Evolutionary conservation across 2,329 filamentous ascomycete species (phyloP).

Genomic region (Pezicula rhizophila): DNA sequence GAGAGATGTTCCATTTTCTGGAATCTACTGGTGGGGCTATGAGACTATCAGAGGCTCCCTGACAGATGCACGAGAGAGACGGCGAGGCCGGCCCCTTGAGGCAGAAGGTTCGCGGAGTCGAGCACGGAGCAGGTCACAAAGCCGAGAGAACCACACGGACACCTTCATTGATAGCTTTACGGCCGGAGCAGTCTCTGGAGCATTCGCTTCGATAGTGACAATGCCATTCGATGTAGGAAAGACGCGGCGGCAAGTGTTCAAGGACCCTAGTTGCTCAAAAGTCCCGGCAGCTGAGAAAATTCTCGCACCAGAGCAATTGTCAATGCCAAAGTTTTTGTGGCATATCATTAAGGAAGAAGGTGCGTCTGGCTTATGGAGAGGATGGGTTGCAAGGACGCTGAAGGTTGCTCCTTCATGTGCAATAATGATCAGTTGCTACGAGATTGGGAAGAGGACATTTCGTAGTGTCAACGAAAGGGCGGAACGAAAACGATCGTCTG

Average conservation of each 20-base stretch:
- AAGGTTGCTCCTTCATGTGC: constrained; percentile 96
- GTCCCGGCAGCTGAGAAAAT: constrained; percentile 31
- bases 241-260: constrained; percentile 82
- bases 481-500: constrained; percentile 17
- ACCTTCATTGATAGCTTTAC: constrained; percentile 87
- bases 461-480: constrained; percentile 60
- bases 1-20: constrained; percentile 96
- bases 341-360: constrained; percentile 90
- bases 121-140: constrained; percentile 51
- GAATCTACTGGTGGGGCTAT: constrained; percentile 97
- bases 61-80: constrained; percentile 58
- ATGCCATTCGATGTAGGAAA: constrained; percentile 98
- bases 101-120: constrained; percentile 33
- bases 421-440: constrained; percentile 98
- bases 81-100: constrained; percentile 36
- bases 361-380: constrained; percentile 72
- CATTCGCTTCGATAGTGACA: constrained; percentile 79
- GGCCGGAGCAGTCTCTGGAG: constrained; percentile 77
- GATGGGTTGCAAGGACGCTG: constrained; percentile 84
- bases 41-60: constrained; percentile 72
- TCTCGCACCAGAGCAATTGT: constrained; percentile 62
- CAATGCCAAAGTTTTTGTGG: constrained; percentile 77
- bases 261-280: constrained; percentile 38
- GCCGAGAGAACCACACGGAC: constrained; percentile 62
- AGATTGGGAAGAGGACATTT: constrained; percentile 88